Evolutionary conservation across 805 yeast species (phyloP), one percentile per base, ranked within the genome.

Genomic region (Osmozyma mogii): DNA sequence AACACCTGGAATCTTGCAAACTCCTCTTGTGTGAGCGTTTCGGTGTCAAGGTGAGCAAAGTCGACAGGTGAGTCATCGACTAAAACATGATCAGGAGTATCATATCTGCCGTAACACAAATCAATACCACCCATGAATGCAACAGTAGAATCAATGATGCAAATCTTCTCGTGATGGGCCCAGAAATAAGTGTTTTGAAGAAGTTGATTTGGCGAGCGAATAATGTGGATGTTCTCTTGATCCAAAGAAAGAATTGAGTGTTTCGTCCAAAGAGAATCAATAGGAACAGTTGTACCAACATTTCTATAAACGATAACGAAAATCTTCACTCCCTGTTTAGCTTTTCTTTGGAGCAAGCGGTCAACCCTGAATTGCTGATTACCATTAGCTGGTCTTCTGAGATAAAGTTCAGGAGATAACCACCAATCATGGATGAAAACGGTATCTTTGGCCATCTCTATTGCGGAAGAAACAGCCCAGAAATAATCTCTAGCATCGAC

Each of bases 341-440:
- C 99, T 44, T 85, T 84, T 35, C 94, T 66, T 50, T 84, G 84
- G 41, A 92, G 63, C 2, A 92, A 54, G 47, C 98, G 69, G 54
- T 92, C 99, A 24, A 92, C 60, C 50, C 99, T 71, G 78, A 85
- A 92, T 39, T 84, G 80, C 54, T 92, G 97, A 45, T 89, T 89
- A 6, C 96, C 96, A 54, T 84, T 80, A 0, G 95, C 89, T 0
- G 98, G 98, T 29, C 99, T 66, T 39, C 98, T 72, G 58, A 92
- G 62, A 46, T 92, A 94, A 3, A 92, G 52, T 53, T 92, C 98
- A 0, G 99, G 99, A 4, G 89, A 73, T 15, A 92, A 64, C 98
- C 98, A 92, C 99, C 99, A 92, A 48, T 89, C 99, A 49, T 92
- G 96, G 28, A 92, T 85, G 51, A 78, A 92, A 19, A 92, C 80